phyloP scores from a whole-genome alignment of 306 rosid species.

The Vigna nakashimae region DNA sequence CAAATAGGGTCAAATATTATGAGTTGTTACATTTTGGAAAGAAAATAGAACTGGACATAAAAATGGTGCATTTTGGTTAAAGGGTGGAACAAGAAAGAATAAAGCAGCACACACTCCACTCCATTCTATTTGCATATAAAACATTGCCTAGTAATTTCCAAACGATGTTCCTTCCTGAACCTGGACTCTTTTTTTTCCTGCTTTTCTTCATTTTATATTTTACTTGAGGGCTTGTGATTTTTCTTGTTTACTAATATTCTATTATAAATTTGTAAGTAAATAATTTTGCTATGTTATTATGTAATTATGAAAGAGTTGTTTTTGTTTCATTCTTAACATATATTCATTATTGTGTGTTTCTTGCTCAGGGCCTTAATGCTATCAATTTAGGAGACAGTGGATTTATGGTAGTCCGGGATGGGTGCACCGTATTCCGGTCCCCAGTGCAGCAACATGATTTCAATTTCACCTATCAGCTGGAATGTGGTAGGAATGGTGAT shows the following conservation, averaged over 20 bases:
- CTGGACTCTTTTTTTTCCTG: background rate
- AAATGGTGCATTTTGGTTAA: slow-evolving; percentile 1
- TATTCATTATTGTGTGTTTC: slow-evolving; percentile 41
- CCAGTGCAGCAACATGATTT: slow-evolving; percentile 99
- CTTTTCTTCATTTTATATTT: slow-evolving; percentile 12
- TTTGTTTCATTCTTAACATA: slow-evolving; percentile 24
- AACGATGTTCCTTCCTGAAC: background rate
- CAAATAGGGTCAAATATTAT: no score
- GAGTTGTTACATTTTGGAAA: background rate
- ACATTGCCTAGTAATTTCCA: background rate
- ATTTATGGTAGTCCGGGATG: slow-evolving; percentile 93
- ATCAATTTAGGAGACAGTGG: slow-evolving; percentile 98
- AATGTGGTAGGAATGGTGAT: slow-evolving; percentile 78
- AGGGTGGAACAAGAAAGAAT: background rate
- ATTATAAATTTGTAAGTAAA: background rate
- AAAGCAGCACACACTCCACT: background rate
- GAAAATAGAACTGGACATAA: background rate
- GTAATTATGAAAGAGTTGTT: slow-evolving; percentile 8
- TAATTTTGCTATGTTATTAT: slow-evolving; percentile 26
- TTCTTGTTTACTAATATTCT: slow-evolving; percentile 16
- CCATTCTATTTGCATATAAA: background rate
- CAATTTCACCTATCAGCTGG: slow-evolving; percentile 93
- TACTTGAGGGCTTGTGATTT: background rate
- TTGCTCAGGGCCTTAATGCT: slow-evolving; percentile 83
- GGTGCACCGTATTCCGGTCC: slow-evolving; percentile 88